phyloP scores from a whole-genome alignment of 768 basidiomycete species.

The Botryobasidium botryosum region DNA sequence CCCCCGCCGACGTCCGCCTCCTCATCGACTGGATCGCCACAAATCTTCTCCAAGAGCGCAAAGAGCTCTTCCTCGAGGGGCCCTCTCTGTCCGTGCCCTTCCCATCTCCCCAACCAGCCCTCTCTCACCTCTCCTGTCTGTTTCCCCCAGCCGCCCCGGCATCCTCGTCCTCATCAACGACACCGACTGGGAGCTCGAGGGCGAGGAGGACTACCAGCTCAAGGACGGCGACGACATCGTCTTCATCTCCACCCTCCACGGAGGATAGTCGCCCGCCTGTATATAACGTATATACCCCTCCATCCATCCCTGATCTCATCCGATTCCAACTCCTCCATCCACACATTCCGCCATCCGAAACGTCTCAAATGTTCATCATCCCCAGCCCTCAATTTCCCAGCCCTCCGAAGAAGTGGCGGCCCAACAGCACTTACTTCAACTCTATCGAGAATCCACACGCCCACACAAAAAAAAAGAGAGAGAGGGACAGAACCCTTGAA shows the following conservation, averaged over 20 bases:
- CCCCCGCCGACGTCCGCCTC: slow-evolving; percentile 47
- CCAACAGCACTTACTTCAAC: no score
- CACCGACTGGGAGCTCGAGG: slow-evolving; percentile 95
- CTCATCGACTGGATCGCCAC: slow-evolving; percentile 66
- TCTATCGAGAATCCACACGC: no score
- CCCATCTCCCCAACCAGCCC: background rate
- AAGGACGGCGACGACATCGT: slow-evolving; percentile 76
- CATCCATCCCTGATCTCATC: no score
- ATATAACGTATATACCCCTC: no score
- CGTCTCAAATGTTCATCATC: no score
- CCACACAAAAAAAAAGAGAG: no score
- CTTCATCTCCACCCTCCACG: slow-evolving; percentile 92
- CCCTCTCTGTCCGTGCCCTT: slow-evolving; percentile 51
- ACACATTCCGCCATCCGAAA: no score
- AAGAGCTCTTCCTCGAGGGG: slow-evolving; percentile 78
- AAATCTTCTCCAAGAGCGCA: slow-evolving; percentile 64
- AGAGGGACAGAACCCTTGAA: no score
- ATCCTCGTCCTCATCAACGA: slow-evolving; percentile 95
- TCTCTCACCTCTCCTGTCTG: background rate
- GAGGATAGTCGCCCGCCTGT: slow-evolving; percentile 33
- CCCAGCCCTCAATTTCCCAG: no score
- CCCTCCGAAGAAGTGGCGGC: no score
- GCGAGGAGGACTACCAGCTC: slow-evolving; percentile 72
- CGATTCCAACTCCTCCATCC: no score
- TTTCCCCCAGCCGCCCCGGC: slow-evolving; percentile 60